Percentiles rank a stretch among this genome's conserved stretches.
phyloP scores from a whole-genome alignment of 148 eudicot genomes.

The Rhododendron simsii region DNA sequence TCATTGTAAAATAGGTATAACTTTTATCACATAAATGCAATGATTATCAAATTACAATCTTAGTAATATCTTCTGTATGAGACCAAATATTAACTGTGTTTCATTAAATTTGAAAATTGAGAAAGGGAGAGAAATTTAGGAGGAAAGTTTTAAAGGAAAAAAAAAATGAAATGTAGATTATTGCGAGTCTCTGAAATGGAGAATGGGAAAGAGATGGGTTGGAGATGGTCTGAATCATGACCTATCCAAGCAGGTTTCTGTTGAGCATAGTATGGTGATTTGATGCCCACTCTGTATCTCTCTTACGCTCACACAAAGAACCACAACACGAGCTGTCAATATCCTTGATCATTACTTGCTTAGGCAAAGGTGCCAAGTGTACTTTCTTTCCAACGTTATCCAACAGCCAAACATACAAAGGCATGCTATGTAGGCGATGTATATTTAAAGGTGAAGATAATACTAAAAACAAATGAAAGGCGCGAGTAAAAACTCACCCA shows the following conservation, averaged over 20 bases:
- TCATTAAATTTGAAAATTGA: not conserved
- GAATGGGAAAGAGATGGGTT: not conserved
- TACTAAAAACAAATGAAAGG: not conserved
- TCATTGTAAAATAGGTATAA: not conserved
- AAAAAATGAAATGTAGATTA: not conserved
- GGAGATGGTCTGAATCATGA: not conserved
- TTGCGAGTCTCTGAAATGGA: not conserved
- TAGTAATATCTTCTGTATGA: not conserved
- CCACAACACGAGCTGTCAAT: not conserved
- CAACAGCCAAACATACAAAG: not conserved
- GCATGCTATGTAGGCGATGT: not conserved
- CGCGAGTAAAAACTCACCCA: slow-evolving; percentile 37
- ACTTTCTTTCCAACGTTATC: not conserved
- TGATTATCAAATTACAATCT: not conserved
- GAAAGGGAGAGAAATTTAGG: not conserved
- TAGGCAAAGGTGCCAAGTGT: not conserved
- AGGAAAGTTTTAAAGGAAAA: not conserved
- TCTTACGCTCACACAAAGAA: not conserved
- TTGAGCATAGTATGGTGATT: not conserved
- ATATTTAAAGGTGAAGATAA: not conserved
- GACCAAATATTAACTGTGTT: not conserved
- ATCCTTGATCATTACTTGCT: not conserved
- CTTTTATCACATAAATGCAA: not conserved
- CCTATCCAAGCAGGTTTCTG: not conserved
- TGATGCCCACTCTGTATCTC: not conserved